These are phyloP conservation scores for Tetrahymena thermophila DNA, from an alignment of 73 alveolate genomes.

Conservation along the genomic window DNA sequence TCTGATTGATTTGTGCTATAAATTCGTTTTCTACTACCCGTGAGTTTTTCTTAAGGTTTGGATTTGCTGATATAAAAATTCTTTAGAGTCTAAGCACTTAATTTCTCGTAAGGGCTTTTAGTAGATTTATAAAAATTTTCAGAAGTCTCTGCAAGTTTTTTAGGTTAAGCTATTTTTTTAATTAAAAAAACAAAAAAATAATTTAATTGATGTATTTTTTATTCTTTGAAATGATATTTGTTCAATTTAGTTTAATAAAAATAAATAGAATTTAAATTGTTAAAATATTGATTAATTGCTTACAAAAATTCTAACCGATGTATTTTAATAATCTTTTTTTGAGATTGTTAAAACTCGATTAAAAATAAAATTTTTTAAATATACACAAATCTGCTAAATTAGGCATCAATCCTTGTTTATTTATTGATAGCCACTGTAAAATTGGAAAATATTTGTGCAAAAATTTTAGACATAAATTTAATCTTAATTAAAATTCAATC, in stretches of 20 bases:
- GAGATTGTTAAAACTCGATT: background rate
- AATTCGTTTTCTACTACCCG: background rate
- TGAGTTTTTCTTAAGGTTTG: background rate
- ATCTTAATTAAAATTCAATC: background rate
- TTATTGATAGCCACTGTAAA: no score
- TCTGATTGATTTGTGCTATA: background rate
- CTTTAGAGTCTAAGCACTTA: background rate
- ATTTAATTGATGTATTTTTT: no score
- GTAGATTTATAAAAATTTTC: background rate
- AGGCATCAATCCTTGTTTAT: background rate
- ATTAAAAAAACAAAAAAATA: background rate
- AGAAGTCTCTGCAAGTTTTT: background rate
- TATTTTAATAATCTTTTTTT: no score
- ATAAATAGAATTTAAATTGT: no score
- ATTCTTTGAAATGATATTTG: no score
- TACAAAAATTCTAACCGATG: no score
- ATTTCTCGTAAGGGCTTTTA: background rate
- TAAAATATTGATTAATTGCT: no score
- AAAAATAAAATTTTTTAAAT: no score
- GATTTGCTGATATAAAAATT: background rate
- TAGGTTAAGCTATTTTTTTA: background rate
- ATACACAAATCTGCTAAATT: background rate
- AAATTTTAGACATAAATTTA: no score
- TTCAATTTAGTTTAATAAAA: no score
- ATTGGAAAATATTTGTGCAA: background rate